Evolutionary conservation across 2,329 filamentous ascomycete species (phyloP).

Genomic region (Trichophyton simii): DNA sequence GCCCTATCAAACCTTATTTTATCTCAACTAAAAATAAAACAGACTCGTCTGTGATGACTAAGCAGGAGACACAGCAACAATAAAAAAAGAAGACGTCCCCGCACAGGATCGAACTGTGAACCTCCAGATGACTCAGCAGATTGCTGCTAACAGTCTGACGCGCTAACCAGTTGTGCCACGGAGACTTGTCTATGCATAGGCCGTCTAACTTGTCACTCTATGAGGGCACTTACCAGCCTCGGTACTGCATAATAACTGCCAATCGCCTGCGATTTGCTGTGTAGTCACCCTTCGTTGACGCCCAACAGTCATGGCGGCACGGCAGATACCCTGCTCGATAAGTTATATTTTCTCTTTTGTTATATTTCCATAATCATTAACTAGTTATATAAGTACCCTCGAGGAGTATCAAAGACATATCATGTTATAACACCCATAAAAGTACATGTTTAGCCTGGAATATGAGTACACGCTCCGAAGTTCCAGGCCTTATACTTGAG

Average conservation of each 20-base stretch:
- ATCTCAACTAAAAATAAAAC: too few relatives aligned
- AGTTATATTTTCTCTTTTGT: too few relatives aligned
- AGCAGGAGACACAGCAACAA: neutral
- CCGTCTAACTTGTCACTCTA: conserved; percentile 1
- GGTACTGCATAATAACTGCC: neutral
- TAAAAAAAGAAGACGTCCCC: conserved; percentile 4
- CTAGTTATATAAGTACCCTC: too few relatives aligned
- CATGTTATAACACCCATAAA: neutral
- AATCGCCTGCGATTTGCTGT: neutral
- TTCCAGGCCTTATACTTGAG: conserved; percentile 1
- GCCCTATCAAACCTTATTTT: too few relatives aligned
- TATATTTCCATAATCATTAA: too few relatives aligned
- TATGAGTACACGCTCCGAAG: neutral
- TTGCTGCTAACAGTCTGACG: conserved; percentile 5
- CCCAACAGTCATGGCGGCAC: too few relatives aligned
- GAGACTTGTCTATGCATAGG: conserved; percentile 6
- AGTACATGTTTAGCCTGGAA: too few relatives aligned
- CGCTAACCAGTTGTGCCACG: conserved; percentile 7
- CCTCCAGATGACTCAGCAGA: conserved; percentile 4
- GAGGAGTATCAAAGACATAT: too few relatives aligned
- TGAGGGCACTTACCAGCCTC: neutral
- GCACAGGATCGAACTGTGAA: conserved; percentile 6
- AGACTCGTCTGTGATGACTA: neutral
- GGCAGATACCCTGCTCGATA: too few relatives aligned
- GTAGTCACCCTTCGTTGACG: too few relatives aligned